Evolutionary conservation across 495 filamentous ascomycete species (phyloP).

Genomic region (Delitschia confertaspora): DNA sequence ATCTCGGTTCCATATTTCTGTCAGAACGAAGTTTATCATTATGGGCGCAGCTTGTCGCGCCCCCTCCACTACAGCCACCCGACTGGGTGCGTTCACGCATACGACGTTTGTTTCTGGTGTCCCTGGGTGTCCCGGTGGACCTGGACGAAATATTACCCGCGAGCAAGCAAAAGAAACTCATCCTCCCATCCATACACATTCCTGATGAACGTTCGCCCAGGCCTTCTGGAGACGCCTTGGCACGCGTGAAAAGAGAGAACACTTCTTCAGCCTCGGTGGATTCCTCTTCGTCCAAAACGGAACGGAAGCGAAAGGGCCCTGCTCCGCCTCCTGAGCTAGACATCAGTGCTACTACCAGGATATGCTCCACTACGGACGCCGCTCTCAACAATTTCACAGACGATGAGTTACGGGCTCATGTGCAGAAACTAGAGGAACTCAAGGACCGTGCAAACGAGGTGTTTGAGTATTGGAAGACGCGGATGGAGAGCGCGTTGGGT

Average conservation of each 20-base stretch:
- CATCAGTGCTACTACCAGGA: slow-evolving; percentile 62
- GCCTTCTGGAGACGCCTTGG: slow-evolving; percentile 45
- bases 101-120: slow-evolving; percentile 90
- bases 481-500: slow-evolving; percentile 70
- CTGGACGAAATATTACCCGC: slow-evolving; percentile 94
- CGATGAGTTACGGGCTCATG: slow-evolving; percentile 62
- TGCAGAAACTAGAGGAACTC: slow-evolving; percentile 59
- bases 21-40: slow-evolving; percentile 70
- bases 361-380: slow-evolving; percentile 76
- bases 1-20: slow-evolving; percentile 48
- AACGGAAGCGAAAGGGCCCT: slow-evolving; percentile 43
- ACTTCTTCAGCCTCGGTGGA: slow-evolving; percentile 50
- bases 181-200: slow-evolving; percentile 75
- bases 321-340: slow-evolving; percentile 68
- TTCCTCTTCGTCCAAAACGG: slow-evolving; percentile 36
- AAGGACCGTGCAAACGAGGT: slow-evolving; percentile 62
- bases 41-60: slow-evolving; percentile 93
- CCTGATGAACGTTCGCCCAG: slow-evolving; percentile 36
- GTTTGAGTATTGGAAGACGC: slow-evolving; percentile 81
- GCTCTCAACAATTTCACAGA: slow-evolving; percentile 69
- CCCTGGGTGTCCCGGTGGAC: slow-evolving; percentile 89
- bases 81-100: slow-evolving; percentile 98
- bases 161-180: slow-evolving; percentile 94
- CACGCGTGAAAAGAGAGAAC: slow-evolving; percentile 47
- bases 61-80: slow-evolving; percentile 87